Base-by-base conservation (phyloP, 2,329 filamentous ascomycete species). In the Neocatenulostroma microsporum region DNA sequence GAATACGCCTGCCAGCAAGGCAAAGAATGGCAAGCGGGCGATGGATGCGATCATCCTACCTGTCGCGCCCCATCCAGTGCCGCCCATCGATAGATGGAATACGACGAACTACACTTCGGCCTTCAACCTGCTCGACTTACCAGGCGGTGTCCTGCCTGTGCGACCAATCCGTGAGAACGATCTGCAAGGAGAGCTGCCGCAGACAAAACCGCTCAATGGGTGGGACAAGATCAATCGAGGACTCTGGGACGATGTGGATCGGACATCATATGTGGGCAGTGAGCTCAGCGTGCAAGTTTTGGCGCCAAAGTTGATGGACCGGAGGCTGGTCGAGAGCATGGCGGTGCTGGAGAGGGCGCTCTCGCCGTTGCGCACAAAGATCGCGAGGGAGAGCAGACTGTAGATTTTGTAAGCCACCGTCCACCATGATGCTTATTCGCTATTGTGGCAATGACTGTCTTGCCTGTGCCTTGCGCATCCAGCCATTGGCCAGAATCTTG, bases 31-130 rank as follows among this genome's bases (percentile, higher is more conserved):
- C 23, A 24, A 35, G 18, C 38, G 39, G 37, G 35, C 37, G 14
- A 30, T 82, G 6, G 78, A 82, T 60, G 74, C 75, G 0, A 69
- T 82, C 34, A 69, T 82, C 37, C 76, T 70, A 43, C 78, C 78
- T 0, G 64, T 80, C 0, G 77, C 77, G 11, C 76, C 77, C 2
- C 78, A 82, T 54, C 74, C 78, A 0, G 69, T 78, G 0, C 74
- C 77, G 1, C 66, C 69, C 8, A 70, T 78, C 37, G 78, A 82
- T 58, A 62, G 68, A 2, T 82, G 75, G 58, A 78, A 79, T 52
- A 71, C 70, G 0, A 70, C 75, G 0, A 72, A 75, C 39, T 82
- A 81, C 50, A 80, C 76, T 1, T 72, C 66, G 15, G 68, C 65
- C 2, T 80, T 77, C 49, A 76, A 80, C 7, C 49, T 81, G 37